Evolutionary conservation across 1,284 basidiomycete genomes (phyloP), one percentile per base, ranked within the genome.

Genomic region (Ceratobasidium sp.): DNA sequence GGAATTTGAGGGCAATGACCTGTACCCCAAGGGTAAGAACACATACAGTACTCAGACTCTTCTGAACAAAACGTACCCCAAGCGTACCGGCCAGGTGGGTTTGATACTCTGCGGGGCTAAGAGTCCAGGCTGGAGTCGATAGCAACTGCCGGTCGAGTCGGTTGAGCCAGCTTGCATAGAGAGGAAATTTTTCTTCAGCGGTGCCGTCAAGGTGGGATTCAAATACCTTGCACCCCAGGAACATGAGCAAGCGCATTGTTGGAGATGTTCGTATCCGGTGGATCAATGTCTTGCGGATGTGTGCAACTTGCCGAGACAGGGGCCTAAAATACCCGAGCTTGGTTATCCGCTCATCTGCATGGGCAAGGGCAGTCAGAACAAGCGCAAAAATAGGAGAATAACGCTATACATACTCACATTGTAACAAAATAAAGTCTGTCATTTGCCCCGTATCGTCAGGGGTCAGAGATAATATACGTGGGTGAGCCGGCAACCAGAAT

Each of bases 281-380:
- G 14, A 16, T 30, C 6, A 68, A 12, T 7, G 7, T 8, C 6
- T 23, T 16, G 7, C 50, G 66, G 7, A 68, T 16, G 8, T 7
- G 7, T 30, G 23, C 30, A 7, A 27, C 30, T 35, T 68, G 66
- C 27, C 30, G 8, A 33, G 6, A 18, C 10, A 68, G 8, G 30
- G 66, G 66, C n/a, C 33, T 68, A 30, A 68, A 68, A 30, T 68
- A 52, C 41, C 27, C 16, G 12, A 44, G 18, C 5, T 62, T 46
- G n/a, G 64, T 20, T 30, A 64, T 23, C n/a, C 30, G 38, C 3
- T 74, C 70, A 38, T 62, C 70, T 74, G 33, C 6, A 38, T 30
- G 14, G 16, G 7, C 2, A 33, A 10, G 33, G 8, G 30, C 12
- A 59, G 55, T 18, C 7, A 59, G 33, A 20, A 62, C 35, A 62